A percentile compares a stretch with the other conserved stretches of the same genome.
These are phyloP conservation scores for Mucor sp. DNA, from an alignment of 371 early-diverging fungal genomes.

Conservation along the genomic window DNA sequence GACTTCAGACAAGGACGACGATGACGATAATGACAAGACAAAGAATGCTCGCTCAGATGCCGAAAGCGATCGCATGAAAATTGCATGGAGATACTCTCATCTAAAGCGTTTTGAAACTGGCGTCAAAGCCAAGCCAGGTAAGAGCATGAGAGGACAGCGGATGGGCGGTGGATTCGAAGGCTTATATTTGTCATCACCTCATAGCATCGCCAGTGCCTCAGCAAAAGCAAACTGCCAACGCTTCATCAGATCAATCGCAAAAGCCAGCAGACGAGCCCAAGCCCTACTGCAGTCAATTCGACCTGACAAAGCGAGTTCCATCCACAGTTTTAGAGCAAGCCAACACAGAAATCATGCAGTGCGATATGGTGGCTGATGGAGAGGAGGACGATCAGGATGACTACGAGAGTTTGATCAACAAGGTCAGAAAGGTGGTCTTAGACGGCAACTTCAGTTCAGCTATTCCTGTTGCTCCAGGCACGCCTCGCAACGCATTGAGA, in stretches of 20 bases:
- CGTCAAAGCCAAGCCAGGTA: slow-evolving; percentile 41
- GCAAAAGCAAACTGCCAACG: slow-evolving; percentile 6
- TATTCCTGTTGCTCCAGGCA: slow-evolving; percentile 43
- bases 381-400: slow-evolving; percentile 43
- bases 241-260: slow-evolving; percentile 5
- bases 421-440: slow-evolving; percentile 58
- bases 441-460: slow-evolving; percentile 67
- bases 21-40: slow-evolving; percentile 51
- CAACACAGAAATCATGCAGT: slow-evolving; percentile 37
- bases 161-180: neutral
- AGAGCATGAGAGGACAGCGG: neutral
- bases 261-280: slow-evolving; percentile 27
- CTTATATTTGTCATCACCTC: neutral
- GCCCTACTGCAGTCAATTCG: slow-evolving; percentile 77
- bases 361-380: slow-evolving; percentile 31
- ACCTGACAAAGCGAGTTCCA: slow-evolving; percentile 73
- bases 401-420: slow-evolving; percentile 59
- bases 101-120: slow-evolving; percentile 67
- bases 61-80: slow-evolving; percentile 74
- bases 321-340: slow-evolving; percentile 53
- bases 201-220: slow-evolving; percentile 29
- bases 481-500: slow-evolving; percentile 67
- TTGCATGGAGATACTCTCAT: slow-evolving; percentile 93
- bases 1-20: slow-evolving; percentile 51
- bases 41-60: slow-evolving; percentile 34